Base-by-base conservation (phyloP, 768 basidiomycete species). In the Kwoniella heveanensis region DNA sequence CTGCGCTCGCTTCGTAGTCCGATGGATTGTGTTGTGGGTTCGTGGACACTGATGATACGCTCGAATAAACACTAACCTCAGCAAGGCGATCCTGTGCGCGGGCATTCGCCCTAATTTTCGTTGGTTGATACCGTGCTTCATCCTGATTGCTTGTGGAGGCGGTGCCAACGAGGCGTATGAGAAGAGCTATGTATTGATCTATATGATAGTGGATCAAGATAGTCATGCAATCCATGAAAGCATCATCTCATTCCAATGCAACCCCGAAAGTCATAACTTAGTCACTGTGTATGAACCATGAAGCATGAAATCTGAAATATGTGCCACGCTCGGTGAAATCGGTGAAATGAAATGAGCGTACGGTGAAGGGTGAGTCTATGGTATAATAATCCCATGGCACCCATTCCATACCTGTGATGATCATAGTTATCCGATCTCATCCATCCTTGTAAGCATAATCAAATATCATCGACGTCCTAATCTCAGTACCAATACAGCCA, bases 41-140 rank as follows among this genome's bases (percentile, higher is more conserved):
- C 5, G 32, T 6, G 32, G 32, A 13, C 13, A 32, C 13, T 32
- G 32, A 32, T 32, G 32, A 5, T 22, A 59, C n/a, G n/a, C n/a
- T n/a, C n/a, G n/a, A n/a, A n/a, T n/a, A n/a, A n/a, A n/a, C n/a
- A n/a, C 84, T 62, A 72, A 94, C 92, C 95, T 85, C 58, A 98
- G 83, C 89, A 98, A 92, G 59, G 96, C 84, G 83, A 89, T 89
- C 71, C 95, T 85, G 77, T 98, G 95, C 12, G 92, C 90, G 58
- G 91, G 88, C 21, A 91, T 89, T 81, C 94, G 86, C 76, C 90
- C 90, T 78, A 96, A 87, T 77, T 94, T 95, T 77, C 92, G 86
- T 80, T 92, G 91, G 21, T 91, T 90, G 59, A 91, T 84, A 44
- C 92, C 91, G 87, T 97, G 93, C 83, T 95, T 92, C 92, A 95